Evolutionary conservation across 192 early-diverging fungal genomes (phyloP).

Genomic region (Linderina pennispora): DNA sequence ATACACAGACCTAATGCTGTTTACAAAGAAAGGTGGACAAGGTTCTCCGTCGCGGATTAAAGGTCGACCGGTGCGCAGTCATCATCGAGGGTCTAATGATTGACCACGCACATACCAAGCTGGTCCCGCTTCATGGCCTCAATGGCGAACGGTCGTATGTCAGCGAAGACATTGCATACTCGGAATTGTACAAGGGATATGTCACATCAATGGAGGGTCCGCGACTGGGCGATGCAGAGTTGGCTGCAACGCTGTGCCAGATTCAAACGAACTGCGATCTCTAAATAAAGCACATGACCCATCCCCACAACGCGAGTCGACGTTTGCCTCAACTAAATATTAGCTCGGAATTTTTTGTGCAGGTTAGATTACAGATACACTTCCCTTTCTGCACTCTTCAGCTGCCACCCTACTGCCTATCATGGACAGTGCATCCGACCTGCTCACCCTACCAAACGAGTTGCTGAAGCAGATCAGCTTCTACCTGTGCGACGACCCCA

Average conservation of each 20-base stretch:
- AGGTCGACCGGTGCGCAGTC: slow-evolving; percentile 20
- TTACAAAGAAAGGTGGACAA: slow-evolving; percentile 17
- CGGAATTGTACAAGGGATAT: slow-evolving; percentile 10
- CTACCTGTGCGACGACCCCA: background rate
- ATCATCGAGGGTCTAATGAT: slow-evolving; percentile 22
- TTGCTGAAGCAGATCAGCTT: background rate
- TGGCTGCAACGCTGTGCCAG: slow-evolving; percentile 1
- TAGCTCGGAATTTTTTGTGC: background rate
- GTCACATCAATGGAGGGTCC: slow-evolving; percentile 18
- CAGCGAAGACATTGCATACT: slow-evolving; percentile 7
- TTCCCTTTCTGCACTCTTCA: too few species aligned
- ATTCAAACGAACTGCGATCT: background rate
- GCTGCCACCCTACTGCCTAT: too few species aligned
- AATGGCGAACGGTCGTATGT: slow-evolving; percentile 3
- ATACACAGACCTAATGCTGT: slow-evolving; percentile 15
- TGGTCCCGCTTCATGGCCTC: slow-evolving; percentile 16
- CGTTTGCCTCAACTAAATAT: too few species aligned
- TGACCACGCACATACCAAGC: slow-evolving; percentile 21
- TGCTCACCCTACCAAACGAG: too few species aligned
- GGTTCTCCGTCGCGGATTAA: slow-evolving; percentile 11
- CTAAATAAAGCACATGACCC: too few species aligned
- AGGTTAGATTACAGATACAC: too few species aligned
- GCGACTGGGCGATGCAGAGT: slow-evolving; percentile 2
- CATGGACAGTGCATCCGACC: too few species aligned
- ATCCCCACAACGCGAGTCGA: too few species aligned